Percentiles rank a stretch among this genome's conserved stretches.
These are phyloP conservation scores for Chalaropsis ovoidea DNA, from an alignment of 2,329 filamentous ascomycete genomes.

Conservation along the genomic window DNA sequence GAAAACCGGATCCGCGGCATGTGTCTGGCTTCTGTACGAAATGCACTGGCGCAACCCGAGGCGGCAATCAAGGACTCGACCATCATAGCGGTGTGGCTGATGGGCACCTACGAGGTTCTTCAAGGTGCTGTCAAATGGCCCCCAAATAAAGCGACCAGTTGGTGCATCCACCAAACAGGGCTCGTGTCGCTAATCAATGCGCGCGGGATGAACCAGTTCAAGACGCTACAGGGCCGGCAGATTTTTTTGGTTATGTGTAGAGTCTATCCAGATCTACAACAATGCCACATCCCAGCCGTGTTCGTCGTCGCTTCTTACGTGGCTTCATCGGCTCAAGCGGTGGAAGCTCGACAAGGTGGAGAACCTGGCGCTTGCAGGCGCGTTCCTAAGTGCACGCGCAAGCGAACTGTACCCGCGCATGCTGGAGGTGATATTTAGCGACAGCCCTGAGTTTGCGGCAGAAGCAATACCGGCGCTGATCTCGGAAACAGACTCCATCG, in stretches of 20 bases:
- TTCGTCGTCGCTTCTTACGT: constrained; percentile 14
- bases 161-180: constrained; percentile 22
- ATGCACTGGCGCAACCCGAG: constrained; percentile 15
- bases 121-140: constrained; percentile 22
- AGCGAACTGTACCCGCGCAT: constrained; percentile 23
- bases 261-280: constrained; percentile 23
- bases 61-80: constrained; percentile 19
- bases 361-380: constrained; percentile 11
- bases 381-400: constrained; percentile 15
- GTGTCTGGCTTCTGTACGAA: constrained; percentile 20
- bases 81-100: constrained; percentile 23
- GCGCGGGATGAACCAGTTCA: constrained; percentile 22
- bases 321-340: constrained; percentile 19
- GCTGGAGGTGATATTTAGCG: constrained; percentile 2
- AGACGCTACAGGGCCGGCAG: constrained; percentile 17
- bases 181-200: constrained; percentile 19
- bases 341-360: constrained; percentile 17
- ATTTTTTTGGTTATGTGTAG: constrained; percentile 25
- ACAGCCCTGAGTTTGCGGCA: constrained; percentile 19
- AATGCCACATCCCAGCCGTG: constrained; percentile 21
- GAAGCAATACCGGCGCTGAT: constrained; percentile 3
- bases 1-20: constrained; percentile 14
- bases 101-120: constrained; percentile 24
- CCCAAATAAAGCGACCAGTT: constrained; percentile 4
- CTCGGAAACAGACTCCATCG: constrained; percentile 5